These are phyloP conservation scores for Excoecaria agallocha DNA, from an alignment of 345 rosid species.

Conservation along the genomic window DNA sequence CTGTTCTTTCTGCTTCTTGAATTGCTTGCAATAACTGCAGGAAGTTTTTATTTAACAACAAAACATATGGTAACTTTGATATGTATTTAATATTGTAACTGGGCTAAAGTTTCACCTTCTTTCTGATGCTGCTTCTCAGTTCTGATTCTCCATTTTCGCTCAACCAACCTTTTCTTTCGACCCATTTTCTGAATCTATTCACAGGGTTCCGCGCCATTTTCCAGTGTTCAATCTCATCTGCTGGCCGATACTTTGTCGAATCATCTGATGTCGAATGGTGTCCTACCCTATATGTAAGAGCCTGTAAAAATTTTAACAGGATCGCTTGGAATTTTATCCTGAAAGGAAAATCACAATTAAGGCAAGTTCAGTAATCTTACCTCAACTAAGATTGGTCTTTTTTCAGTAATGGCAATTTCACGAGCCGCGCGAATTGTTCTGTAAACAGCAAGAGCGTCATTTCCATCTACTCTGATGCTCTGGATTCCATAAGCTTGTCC, in stretches of 20 bases:
- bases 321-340: not conserved
- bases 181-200: conserved; percentile 68
- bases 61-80: not conserved
- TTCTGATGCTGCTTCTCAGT: conserved; percentile 55
- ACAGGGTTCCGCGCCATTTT: conserved; percentile 54
- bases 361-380: conserved; percentile 25
- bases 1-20: conserved; percentile 65
- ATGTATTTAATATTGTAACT: not conserved
- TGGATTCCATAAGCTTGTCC: conserved; percentile 80
- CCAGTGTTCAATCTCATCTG: conserved; percentile 74
- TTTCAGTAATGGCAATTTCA: conserved; percentile 59
- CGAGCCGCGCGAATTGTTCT: conserved; percentile 73
- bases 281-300: conserved; percentile 80
- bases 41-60: not conserved
- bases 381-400: conserved; percentile 79
- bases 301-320: conserved; percentile 36
- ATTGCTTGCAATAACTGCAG: conserved; percentile 67
- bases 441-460: conserved; percentile 83
- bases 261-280: conserved; percentile 97
- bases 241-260: conserved; percentile 79
- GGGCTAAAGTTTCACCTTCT: conserved; percentile 48
- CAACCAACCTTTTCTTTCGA: conserved; percentile 79
- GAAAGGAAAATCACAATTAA: not conserved
- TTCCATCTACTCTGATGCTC: conserved; percentile 88
- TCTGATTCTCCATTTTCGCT: conserved; percentile 50